Evolutionary conservation across 495 filamentous ascomycete genomes (phyloP).

Genomic region (Pyronema omphalodes): DNA sequence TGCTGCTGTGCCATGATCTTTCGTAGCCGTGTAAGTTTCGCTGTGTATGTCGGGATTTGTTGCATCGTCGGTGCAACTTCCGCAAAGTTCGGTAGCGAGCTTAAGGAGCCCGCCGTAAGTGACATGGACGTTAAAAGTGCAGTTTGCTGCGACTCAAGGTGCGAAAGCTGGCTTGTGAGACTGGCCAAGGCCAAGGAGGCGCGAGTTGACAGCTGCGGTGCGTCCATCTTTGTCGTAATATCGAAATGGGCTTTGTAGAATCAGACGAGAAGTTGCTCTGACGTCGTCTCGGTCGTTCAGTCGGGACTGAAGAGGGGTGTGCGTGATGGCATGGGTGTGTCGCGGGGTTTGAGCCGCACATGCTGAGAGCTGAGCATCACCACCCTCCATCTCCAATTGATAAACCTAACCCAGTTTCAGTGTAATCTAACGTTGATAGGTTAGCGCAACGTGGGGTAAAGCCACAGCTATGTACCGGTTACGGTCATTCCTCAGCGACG

Average conservation of each 20-base stretch:
- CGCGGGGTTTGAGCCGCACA: too few species aligned
- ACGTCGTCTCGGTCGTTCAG: too few species aligned
- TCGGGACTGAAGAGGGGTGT: too few species aligned
- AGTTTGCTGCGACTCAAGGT: conserved; percentile 12
- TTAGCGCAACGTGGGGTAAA: too few species aligned
- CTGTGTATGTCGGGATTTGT: conserved; percentile 18
- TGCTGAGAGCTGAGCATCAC: too few species aligned
- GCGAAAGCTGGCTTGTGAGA: background rate
- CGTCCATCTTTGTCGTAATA: background rate
- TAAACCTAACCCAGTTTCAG: too few species aligned
- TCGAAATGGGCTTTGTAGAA: background rate
- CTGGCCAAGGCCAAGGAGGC: background rate
- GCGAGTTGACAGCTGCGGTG: background rate
- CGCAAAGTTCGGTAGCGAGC: conserved; percentile 15
- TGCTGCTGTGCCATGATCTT: conserved; percentile 17
- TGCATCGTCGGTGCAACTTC: conserved; percentile 16
- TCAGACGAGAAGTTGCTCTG: too few species aligned
- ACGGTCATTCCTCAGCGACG: too few species aligned
- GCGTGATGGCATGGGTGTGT: too few species aligned
- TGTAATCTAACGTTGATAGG: too few species aligned
- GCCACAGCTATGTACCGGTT: too few species aligned
- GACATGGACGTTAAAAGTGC: conserved; percentile 18
- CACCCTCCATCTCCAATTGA: too few species aligned
- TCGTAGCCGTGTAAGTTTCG: conserved; percentile 18
- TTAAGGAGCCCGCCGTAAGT: conserved; percentile 12